phyloP scores from a whole-genome alignment of 352 stramenopile species.

The Phytophthora nicotianae region DNA sequence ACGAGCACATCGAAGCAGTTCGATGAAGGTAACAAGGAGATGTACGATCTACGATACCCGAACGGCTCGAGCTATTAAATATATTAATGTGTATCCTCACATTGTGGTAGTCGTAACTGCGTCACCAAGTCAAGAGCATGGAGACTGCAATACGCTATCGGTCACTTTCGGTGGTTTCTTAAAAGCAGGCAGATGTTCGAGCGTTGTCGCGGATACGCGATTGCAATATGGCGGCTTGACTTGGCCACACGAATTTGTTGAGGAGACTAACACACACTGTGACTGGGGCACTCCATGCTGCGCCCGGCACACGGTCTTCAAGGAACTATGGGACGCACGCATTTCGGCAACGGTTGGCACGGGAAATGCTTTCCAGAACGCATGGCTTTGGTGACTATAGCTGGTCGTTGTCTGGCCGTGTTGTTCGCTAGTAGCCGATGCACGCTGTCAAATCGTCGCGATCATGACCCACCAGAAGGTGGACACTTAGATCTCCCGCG shows the following conservation, averaged over 20 bases:
- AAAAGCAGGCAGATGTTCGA: neutral
- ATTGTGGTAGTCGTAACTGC: too few species aligned
- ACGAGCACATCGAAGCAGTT: too few species aligned
- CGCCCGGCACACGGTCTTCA: slow-evolving; percentile 1
- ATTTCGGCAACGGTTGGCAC: neutral
- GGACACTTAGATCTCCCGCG: too few species aligned
- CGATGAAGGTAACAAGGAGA: too few species aligned
- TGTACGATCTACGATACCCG: too few species aligned
- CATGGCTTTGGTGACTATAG: neutral
- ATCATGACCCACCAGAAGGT: neutral
- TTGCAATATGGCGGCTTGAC: neutral
- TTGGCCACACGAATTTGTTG: neutral
- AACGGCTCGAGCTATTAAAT: too few species aligned
- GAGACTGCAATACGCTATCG: neutral
- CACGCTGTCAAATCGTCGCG: neutral
- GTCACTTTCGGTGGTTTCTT: neutral
- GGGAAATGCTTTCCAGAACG: neutral
- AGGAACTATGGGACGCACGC: neutral
- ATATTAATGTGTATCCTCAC: too few species aligned
- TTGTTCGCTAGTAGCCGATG: slow-evolving; percentile 5
- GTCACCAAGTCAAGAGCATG: too few species aligned
- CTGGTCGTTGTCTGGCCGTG: neutral
- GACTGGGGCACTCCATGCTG: neutral
- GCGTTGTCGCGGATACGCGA: neutral
- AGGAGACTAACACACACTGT: neutral